A percentile compares a stretch with the other conserved stretches of the same genome.
These are phyloP conservation scores for Wickerhamiella alocasiicola DNA, from an alignment of 805 yeast genomes.

Conservation along the genomic window DNA sequence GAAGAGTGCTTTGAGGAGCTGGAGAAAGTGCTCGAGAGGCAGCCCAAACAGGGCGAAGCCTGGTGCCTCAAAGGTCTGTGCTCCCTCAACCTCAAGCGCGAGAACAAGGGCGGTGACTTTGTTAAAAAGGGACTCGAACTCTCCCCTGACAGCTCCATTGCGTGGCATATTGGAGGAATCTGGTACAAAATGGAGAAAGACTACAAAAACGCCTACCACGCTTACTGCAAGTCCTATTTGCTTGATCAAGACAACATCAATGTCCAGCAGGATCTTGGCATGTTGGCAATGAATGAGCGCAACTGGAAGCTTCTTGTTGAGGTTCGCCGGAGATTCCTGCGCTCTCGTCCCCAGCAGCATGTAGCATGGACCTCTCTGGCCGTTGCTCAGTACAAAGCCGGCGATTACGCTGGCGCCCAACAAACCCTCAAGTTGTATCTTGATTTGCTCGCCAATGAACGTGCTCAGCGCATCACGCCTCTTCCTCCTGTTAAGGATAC, in stretches of 20 bases:
- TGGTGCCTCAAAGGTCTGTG: conserved; percentile 74
- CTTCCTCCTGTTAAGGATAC: conserved; percentile 8
- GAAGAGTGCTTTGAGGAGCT: conserved; percentile 69
- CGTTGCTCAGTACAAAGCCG: conserved; percentile 66
- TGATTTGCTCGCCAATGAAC: conserved; percentile 39
- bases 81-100: conserved; percentile 43
- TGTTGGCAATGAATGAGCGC: conserved; percentile 67
- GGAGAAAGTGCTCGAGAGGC: conserved; percentile 65
- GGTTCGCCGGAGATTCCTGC: conserved; percentile 57
- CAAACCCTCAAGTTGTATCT: conserved; percentile 66
- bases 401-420: conserved; percentile 55
- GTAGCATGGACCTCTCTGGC: conserved; percentile 21
- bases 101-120: conserved; percentile 49
- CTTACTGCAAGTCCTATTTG: conserved; percentile 61
- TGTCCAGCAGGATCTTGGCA: conserved; percentile 69
- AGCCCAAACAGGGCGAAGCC: conserved; percentile 64
- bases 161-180: conserved; percentile 77
- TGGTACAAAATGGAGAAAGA: conserved; percentile 59
- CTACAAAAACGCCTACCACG: conserved; percentile 64
- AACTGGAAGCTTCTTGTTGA: conserved; percentile 51
- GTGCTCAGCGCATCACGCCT: conserved; percentile 5
- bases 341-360: conserved; percentile 31
- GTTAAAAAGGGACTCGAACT: conserved; percentile 49
- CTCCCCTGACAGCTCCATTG: conserved; percentile 51
- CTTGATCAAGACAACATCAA: conserved; percentile 69